These are phyloP conservation scores for Marchantia paleacea DNA, from an alignment of 225 moss, liverwort and hornwort species.

Conservation along the genomic window DNA sequence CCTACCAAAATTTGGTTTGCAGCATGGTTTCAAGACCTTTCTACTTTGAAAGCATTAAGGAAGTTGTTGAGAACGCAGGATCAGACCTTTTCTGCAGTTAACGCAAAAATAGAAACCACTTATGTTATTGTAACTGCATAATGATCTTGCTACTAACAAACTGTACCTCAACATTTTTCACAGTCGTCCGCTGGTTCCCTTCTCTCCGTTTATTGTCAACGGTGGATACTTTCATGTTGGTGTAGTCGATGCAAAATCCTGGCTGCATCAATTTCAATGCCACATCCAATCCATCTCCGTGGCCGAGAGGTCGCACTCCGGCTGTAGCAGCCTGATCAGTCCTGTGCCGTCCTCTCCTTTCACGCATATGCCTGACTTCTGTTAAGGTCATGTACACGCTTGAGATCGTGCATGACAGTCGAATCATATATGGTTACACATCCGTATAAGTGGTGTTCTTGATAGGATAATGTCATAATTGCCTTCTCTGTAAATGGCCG, in stretches of 20 bases:
- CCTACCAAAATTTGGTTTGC: too few species aligned
- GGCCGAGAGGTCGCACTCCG: background rate
- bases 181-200: background rate
- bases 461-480: too few species aligned
- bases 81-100: too few species aligned
- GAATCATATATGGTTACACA: too few species aligned
- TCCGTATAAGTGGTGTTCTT: too few species aligned
- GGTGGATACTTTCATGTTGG: constrained; percentile 34
- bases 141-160: background rate
- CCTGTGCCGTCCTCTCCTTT: constrained; percentile 15
- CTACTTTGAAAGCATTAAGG: too few species aligned
- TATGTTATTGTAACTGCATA: background rate
- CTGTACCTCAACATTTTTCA: constrained; percentile 23
- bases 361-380: constrained; percentile 31
- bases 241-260: constrained; percentile 35
- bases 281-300: constrained; percentile 14
- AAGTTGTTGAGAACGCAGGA: too few species aligned
- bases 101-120: too few species aligned
- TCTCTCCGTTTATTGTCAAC: background rate
- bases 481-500: too few species aligned
- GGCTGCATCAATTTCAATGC: constrained; percentile 17
- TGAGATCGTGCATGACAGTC: background rate
- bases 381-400: background rate
- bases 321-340: background rate
- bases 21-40: too few species aligned